Percentiles rank a stretch among this genome's conserved stretches.
Conservation (phyloP, 305 asterid species). For the Coffea humblotiana region DNA sequence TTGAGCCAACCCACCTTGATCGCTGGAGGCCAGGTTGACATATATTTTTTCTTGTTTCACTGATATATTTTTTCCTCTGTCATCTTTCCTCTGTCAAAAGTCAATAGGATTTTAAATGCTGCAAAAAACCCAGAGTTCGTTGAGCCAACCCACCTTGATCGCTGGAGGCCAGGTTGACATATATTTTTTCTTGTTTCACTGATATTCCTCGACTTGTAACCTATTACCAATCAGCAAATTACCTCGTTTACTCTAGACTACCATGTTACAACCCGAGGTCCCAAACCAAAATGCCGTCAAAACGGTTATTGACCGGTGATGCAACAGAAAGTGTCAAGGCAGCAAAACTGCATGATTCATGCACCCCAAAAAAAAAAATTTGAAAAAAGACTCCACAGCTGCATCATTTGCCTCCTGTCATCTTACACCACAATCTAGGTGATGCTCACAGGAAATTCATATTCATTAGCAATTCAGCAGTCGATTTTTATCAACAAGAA, state of each 20-base stretch:
- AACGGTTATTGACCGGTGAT: not conserved
- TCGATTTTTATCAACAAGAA: not conserved
- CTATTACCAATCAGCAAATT: not conserved
- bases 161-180: not conserved
- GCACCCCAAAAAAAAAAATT: not conserved
- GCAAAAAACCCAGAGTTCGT: not conserved
- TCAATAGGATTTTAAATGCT: not conserved
- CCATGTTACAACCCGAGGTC: not conserved
- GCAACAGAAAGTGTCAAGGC: not conserved
- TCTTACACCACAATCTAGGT: not conserved
- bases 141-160: not conserved
- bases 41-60: not conserved
- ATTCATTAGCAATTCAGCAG: not conserved
- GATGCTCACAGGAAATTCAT: not conserved
- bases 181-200: not conserved
- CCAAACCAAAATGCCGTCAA: not conserved
- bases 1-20: conserved; percentile 3
- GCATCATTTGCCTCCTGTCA: not conserved
- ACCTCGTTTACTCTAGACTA: not conserved
- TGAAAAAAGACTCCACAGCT: not conserved
- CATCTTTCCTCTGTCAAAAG: conserved; percentile 1
- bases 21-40: not conserved
- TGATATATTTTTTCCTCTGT: no score
- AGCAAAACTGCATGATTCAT: not conserved
- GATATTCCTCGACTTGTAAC: no score